Evolutionary conservation across 78 protist species (phyloP).

Genomic region (Guillardia theta): DNA sequence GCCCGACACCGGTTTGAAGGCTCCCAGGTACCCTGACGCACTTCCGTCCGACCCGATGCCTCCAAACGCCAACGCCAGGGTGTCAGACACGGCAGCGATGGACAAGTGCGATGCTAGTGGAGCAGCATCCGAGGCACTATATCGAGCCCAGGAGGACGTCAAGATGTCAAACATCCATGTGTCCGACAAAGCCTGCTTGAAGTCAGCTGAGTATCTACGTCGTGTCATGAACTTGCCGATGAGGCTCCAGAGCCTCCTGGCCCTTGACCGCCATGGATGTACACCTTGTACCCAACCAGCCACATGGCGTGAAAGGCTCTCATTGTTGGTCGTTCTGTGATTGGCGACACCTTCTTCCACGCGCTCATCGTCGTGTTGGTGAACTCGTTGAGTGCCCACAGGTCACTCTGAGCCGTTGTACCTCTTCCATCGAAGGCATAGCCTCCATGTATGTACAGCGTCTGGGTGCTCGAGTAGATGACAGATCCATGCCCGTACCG

Average conservation of each 20-base stretch:
- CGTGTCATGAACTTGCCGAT: too few relatives aligned
- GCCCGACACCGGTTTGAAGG: background rate
- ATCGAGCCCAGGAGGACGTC: background rate
- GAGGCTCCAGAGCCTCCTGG: background rate
- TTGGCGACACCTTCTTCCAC: background rate
- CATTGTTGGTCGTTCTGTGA: background rate
- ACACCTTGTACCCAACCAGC: background rate
- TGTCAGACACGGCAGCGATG: background rate
- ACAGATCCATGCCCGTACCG: background rate
- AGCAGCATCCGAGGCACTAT: background rate
- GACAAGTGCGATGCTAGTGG: background rate
- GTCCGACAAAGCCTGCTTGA: too few relatives aligned
- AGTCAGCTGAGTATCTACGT: too few relatives aligned
- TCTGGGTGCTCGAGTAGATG: background rate
- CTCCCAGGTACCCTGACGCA: background rate
- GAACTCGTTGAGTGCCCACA: background rate
- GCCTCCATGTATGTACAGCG: background rate
- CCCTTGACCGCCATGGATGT: background rate
- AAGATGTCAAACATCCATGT: background rate
- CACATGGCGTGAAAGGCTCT: background rate
- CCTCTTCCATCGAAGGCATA: background rate
- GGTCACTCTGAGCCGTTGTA: too few relatives aligned
- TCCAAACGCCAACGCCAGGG: background rate
- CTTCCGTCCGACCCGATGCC: background rate
- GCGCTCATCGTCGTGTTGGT: background rate